Evolutionary conservation across 148 eudicot species (phyloP), one percentile per base, ranked within the genome.

Genomic region (Chenopodium quinoa): DNA sequence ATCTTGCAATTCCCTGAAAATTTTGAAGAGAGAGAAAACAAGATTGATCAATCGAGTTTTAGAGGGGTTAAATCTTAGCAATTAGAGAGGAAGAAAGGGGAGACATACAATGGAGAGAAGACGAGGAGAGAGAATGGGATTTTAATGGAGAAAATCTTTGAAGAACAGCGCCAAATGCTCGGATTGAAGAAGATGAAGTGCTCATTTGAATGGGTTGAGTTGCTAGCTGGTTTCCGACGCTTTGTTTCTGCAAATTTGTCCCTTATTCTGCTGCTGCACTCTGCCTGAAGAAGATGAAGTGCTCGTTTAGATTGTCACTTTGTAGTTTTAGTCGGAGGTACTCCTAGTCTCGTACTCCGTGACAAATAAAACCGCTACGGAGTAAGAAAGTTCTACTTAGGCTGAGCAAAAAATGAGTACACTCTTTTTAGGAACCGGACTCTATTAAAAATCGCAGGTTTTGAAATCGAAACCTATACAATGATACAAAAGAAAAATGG

Each of bases 1-100:
- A 89, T 82, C 86, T 73, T 48, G 73, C 58, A 68, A 76, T 73
- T 75, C 56, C 90, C 94, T 91, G 89, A 34, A 84, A 16, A 0
- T 56, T 56, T 56, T 32, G 1, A 13, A 77, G 4, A 50, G 6
- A 27, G n/a, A 5, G 9, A 37, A 77, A 65, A 79, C 27, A 47
- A 48, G 25, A 25, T 10, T n/a, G 34, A 69, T 40, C 63, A 75
- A 75, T 48, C 31, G 83, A 48, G 70, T 34, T 50, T 69, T 37
- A 20, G 23, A 46, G n/a, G 4, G 22, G 27, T 4, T 1, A 4
- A 19, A 9, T 6, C 65, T 2, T 56, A 12, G 62, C 62, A 60
- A 2, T 40, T 77, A 47, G 52, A 68, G 46, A 19, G 40, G 27
- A 63, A 32, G 14, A 29, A 25, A 78, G 70, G 46, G 77, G 54